Conservation (phyloP, 345 rosid species). For the Pistacia atlantica region DNA sequence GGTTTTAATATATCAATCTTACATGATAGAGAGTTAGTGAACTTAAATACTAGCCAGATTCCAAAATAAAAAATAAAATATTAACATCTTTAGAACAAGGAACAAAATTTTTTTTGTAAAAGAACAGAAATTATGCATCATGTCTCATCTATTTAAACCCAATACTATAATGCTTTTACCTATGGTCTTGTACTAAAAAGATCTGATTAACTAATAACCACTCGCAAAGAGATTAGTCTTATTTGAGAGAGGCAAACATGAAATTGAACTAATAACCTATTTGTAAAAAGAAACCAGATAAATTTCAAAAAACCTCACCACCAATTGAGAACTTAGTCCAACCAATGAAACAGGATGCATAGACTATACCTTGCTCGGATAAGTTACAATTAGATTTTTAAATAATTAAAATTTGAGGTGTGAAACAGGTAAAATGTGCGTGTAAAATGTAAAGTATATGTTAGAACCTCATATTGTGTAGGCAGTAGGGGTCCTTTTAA, state of each 20-base stretch:
- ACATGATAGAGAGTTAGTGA: background rate
- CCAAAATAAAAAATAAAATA: too few relatives aligned
- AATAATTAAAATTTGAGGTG: background rate
- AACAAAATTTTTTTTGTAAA: too few relatives aligned
- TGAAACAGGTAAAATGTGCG: background rate
- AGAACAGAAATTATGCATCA: background rate
- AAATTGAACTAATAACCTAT: background rate
- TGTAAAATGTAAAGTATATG: conserved; percentile 1
- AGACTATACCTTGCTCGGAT: background rate
- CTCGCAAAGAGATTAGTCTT: too few relatives aligned
- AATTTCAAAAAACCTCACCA: background rate
- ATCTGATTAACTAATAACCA: background rate
- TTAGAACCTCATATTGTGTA: conserved; percentile 72
- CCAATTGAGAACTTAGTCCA: conserved; percentile 1
- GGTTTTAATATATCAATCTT: too few relatives aligned
- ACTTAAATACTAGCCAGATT: too few relatives aligned
- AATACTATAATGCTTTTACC: too few relatives aligned
- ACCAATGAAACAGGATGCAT: background rate
- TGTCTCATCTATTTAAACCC: background rate
- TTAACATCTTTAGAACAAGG: too few relatives aligned
- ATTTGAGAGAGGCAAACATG: background rate
- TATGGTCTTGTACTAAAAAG: background rate
- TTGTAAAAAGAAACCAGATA: background rate
- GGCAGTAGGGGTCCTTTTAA: conserved; percentile 81
- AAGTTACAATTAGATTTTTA: background rate